Evolutionary conservation across 495 filamentous ascomycete genomes (phyloP).

Genomic region (Penicillium coffeae): DNA sequence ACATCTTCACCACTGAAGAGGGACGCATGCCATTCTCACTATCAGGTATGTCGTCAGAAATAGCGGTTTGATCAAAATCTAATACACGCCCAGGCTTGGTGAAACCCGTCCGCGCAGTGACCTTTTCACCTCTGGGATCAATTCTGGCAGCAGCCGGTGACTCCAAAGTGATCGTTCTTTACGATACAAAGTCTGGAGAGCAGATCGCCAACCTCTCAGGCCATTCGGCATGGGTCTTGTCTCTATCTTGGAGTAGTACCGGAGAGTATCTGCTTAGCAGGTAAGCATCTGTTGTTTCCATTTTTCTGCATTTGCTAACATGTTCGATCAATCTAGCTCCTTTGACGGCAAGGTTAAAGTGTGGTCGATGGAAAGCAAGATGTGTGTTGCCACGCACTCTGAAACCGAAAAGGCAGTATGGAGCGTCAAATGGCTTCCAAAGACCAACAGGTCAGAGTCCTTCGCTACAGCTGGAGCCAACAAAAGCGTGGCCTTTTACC

Average conservation of each 20-base stretch:
- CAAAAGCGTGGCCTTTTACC: slow-evolving; percentile 78
- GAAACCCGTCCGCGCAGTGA: slow-evolving; percentile 75
- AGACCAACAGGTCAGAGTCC: slow-evolving; percentile 68
- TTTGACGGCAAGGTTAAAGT: slow-evolving; percentile 93
- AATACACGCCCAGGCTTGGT: slow-evolving; percentile 59
- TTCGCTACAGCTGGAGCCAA: slow-evolving; percentile 85
- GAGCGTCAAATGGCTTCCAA: slow-evolving; percentile 85
- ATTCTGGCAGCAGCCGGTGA: slow-evolving; percentile 92
- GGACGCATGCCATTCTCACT: slow-evolving; percentile 82
- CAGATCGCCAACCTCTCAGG: slow-evolving; percentile 82
- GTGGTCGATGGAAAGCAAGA: slow-evolving; percentile 78
- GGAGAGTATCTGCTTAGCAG: slow-evolving; percentile 90
- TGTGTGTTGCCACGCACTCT: slow-evolving; percentile 88
- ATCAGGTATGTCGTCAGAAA: slow-evolving; percentile 54
- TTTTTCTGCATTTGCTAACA: too few species aligned
- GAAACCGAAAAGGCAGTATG: slow-evolving; percentile 86
- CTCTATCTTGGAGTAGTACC: slow-evolving; percentile 88
- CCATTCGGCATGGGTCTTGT: slow-evolving; percentile 80
- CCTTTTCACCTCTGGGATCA: slow-evolving; percentile 81
- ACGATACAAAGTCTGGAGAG: slow-evolving; percentile 87
- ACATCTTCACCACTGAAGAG: slow-evolving; percentile 89
- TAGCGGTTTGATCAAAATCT: background rate
- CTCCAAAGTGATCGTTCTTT: slow-evolving; percentile 80
- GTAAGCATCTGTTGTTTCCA: slow-evolving; percentile 40
- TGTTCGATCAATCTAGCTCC: slow-evolving; percentile 34